Base-by-base conservation (phyloP, 164 flowering plant species). In the Pachysandra terminalis region DNA sequence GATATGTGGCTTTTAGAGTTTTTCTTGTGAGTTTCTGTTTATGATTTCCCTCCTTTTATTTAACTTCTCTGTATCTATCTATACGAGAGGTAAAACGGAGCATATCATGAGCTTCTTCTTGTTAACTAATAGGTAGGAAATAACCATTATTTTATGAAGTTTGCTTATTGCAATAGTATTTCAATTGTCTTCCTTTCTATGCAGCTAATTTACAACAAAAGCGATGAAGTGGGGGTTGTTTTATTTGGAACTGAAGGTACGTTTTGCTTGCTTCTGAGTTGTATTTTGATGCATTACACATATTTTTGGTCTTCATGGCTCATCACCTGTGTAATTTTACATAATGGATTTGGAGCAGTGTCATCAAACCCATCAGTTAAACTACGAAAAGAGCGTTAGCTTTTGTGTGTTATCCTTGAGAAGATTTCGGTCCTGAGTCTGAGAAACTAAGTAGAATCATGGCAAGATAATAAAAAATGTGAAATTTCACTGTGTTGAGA, bases 161-260 rank as follows among this genome's bases (percentile, higher is more conserved):
- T 45, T 12, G 10, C 6, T 12, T 12, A 1, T 45, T 10, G 16
- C 14, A 10, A 45, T 45, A 5, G 16, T 14, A 1, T 35, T 61
- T 55, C 8, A 5, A 26, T 21, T 19, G 40, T 49, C 32, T 59
- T 19, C 48, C 12, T 61, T 56, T 40, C 15, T 60, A 0, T 81
- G 86, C 97, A 95, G 99, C 77, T 95, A 61, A 75, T 95, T 71
- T 92, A 74, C 74, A 72, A 70, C 76, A 92, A 87, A 71, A 70
- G 61, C 66, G 97, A 95, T 79, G 94, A 88, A 79, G 93, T 92
- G 12, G 98, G 94, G 45, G 63, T 89, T 55, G 80, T 92, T 67
- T 59, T 89, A 59, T 95, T 95, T 83, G 97, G 97, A 68, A 81
- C 97, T 59, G 80, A 83, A 85, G 97, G 97, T 95, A 83, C 59